These are phyloP conservation scores for Diplodia intermedia DNA, from an alignment of 2,329 filamentous ascomycete species.

Conservation along the genomic window DNA sequence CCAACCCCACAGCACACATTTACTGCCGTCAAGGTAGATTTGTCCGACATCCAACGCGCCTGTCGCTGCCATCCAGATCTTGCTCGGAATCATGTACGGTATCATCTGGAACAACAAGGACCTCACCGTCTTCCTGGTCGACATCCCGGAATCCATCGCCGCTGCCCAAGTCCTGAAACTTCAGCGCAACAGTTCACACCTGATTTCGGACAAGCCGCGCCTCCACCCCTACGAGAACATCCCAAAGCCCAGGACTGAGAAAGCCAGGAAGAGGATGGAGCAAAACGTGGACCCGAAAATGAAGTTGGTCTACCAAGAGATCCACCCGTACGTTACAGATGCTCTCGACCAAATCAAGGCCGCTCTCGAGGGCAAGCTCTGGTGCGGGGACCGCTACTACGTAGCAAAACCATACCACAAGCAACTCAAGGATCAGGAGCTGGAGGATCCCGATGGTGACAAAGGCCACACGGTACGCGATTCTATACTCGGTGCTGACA, in stretches of 20 bases:
- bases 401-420: not conserved
- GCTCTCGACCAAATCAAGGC: constrained; percentile 2
- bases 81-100: constrained; percentile 29
- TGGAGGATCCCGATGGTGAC: constrained; percentile 30
- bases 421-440: constrained; percentile 31
- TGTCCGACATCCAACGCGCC: not conserved
- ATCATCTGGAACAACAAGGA: constrained; percentile 63
- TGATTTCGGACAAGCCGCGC: constrained; percentile 56
- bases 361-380: constrained; percentile 35
- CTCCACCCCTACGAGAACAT: constrained; percentile 52
- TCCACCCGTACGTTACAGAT: not conserved
- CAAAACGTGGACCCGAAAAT: not conserved
- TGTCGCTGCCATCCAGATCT: not conserved
- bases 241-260: not conserved
- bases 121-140: constrained; percentile 64
- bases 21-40: not conserved
- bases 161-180: constrained; percentile 64
- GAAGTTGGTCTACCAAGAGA: not conserved
- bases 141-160: constrained; percentile 74
- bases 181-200: constrained; percentile 49
- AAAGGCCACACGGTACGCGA: not conserved
- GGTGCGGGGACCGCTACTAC: constrained; percentile 35
- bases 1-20: not conserved
- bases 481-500: not conserved
- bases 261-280: not conserved